Base-by-base conservation (phyloP, 176 grass and related monocot genomes). In the Avena atlantica region DNA sequence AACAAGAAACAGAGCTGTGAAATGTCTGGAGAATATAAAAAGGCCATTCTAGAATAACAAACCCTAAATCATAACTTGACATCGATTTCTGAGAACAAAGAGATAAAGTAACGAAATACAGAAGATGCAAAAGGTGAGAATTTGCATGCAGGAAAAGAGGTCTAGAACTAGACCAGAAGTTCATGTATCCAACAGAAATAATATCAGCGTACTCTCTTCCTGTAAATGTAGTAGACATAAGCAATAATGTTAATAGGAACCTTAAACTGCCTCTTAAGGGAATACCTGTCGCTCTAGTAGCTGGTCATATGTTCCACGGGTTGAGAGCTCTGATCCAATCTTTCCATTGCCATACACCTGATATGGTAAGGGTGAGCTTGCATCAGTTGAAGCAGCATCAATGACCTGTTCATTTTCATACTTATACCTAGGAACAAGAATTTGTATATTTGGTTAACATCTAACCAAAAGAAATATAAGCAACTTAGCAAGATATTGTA, bases 281-380 rank as follows among this genome's bases (percentile, higher is more conserved):
- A 47, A 36, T 77, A 99, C 97, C 92, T 99, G 97, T 96, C 90
- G 92, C 92, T 99, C 97, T 90, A 99, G 89, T 87, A 99, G 90
- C 77, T 99, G 97, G 59, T 99, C 91, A 89, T 96, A 94, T 81
- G 92, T 99, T 94, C 93, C 97, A 71, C 90, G 90, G 57, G 87
- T 93, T 68, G 94, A 89, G 19, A 96, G 53, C 20, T 99, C 92
- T 85, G 97, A 92, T 85, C 97, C 94, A 89, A 72, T 80, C 89
- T 94, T 99, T 82, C 92, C 88, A 89, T 96, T 96, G 71, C 97
- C 97, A 99, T 99, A 99, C 69, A 96, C 90, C 84, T 99, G 92
- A 88, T 99, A 99, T 14, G 97, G 97, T 90, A 99, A 93, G 82
- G 97, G 97, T 85, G 97, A 96, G 72, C 94, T 93, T 77, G 94